phyloP scores from a whole-genome alignment of 768 basidiomycete species.

The Polyporus arcularius region DNA sequence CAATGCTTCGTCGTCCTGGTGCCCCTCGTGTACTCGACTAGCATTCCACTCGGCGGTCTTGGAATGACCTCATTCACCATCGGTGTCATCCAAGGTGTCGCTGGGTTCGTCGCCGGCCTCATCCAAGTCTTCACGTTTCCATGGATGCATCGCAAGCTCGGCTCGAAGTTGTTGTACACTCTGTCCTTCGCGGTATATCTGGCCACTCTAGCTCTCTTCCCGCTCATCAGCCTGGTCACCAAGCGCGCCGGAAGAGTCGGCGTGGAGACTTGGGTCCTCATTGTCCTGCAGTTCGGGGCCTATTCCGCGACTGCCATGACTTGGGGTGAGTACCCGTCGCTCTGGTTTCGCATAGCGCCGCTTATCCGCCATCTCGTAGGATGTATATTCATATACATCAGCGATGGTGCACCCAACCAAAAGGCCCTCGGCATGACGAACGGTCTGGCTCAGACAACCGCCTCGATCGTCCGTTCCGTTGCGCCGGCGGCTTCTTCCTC shows the following conservation, averaged over 20 bases:
- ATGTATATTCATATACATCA: conserved; percentile 33
- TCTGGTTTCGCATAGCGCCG: too few relatives aligned
- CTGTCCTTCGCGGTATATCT: conserved; percentile 30
- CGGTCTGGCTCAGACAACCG: conserved; percentile 53
- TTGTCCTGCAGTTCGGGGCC: conserved; percentile 29
- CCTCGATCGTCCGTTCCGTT: conserved; percentile 47
- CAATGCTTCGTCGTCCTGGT: conserved; percentile 36
- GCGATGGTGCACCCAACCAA: conserved; percentile 26
- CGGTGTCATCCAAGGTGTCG: conserved; percentile 37
- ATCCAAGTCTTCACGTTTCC: conserved; percentile 37
- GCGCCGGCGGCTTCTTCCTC: conserved; percentile 54
- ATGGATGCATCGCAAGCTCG: conserved; percentile 30
- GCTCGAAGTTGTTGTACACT: conserved; percentile 34
- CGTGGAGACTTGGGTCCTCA: conserved; percentile 30
- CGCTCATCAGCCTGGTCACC: conserved; percentile 31
- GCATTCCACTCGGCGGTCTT: conserved; percentile 38
- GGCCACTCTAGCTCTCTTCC: conserved; percentile 34
- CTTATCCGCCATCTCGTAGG: conserved; percentile 4
- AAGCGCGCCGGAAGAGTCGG: conserved; percentile 22
- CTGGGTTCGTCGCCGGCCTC: conserved; percentile 34
- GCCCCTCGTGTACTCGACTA: conserved; percentile 42
- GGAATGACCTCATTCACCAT: conserved; percentile 38
- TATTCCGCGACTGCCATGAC: conserved; percentile 32
- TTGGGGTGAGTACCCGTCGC: conserved; percentile 28
- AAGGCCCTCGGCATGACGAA: conserved; percentile 49